phyloP scores from a whole-genome alignment of 257 asterid species.

The Solanum chiquidenum region DNA sequence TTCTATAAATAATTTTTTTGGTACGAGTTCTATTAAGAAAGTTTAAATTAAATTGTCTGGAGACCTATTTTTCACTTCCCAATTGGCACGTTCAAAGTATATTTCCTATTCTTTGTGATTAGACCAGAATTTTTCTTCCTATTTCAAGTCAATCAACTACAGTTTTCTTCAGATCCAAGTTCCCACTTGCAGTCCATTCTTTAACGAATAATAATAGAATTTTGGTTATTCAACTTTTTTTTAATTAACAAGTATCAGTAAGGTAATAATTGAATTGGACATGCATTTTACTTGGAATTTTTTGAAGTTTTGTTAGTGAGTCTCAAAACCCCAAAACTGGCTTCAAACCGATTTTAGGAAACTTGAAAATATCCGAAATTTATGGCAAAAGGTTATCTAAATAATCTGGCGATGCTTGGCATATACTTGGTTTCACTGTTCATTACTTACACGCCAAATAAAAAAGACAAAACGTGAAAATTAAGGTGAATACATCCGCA shows the following conservation, averaged over 20 bases:
- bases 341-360: no score
- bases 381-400: background rate
- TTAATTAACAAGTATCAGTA: background rate
- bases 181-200: background rate
- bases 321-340: background rate
- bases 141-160: background rate
- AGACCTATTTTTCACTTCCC: background rate
- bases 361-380: background rate
- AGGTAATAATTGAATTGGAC: background rate
- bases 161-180: background rate
- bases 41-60: background rate
- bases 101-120: background rate
- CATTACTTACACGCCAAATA: background rate
- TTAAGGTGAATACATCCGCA: background rate
- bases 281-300: background rate
- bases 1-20: background rate
- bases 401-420: background rate
- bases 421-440: background rate
- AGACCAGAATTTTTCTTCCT: background rate
- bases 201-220: no score
- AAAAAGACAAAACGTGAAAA: background rate
- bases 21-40: background rate
- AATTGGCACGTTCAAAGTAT: background rate
- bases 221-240: background rate
- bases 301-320: background rate